phyloP scores from a whole-genome alignment of 176 grass and related monocot genomes.

The Triticum aestivum region IWGSC_CS_RefSeq_v2.1 NC_057802.1:376252026-376252525 shows the following conservation, averaged over 20 bases:
- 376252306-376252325: constrained; percentile 23
- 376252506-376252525: constrained; percentile 45
- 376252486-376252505: constrained; percentile 36
- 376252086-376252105: constrained; percentile 35
- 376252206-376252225: constrained; percentile 58
- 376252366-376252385: constrained; percentile 34
- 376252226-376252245: constrained; percentile 91
- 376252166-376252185: constrained; percentile 34
- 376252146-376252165: neutral
- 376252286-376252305: constrained; percentile 58
- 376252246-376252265: constrained; percentile 94
- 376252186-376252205: constrained; percentile 31
- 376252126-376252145: constrained; percentile 1
- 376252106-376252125: constrained; percentile 31
- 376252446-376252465: constrained; percentile 15
- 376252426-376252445: constrained; percentile 14
- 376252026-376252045: neutral
- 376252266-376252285: constrained; percentile 76
- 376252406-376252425: constrained; percentile 23
- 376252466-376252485: constrained; percentile 29
- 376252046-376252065: neutral
- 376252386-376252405: constrained; percentile 15
- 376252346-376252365: constrained; percentile 17
- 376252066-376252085: constrained; percentile 22
- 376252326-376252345: constrained; percentile 26